Evolutionary conservation across 495 filamentous ascomycete genomes (phyloP).

Genomic region (Parachaetomium inaequale): DNA sequence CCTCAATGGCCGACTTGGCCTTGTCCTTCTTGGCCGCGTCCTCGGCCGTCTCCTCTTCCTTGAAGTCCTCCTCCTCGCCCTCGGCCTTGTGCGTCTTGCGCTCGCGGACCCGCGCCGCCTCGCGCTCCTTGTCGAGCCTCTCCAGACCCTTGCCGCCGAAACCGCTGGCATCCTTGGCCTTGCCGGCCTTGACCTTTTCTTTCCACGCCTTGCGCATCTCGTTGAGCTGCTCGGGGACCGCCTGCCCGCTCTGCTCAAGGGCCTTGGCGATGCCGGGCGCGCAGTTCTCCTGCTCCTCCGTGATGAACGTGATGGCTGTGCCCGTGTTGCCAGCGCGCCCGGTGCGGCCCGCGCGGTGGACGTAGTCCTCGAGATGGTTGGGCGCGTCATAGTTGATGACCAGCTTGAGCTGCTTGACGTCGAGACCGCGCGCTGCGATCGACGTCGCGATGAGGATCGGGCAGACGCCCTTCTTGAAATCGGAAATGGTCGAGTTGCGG

Average conservation of each 20-base stretch:
- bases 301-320: conserved; percentile 92
- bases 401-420: conserved; percentile 94
- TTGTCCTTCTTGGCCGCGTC: conserved; percentile 54
- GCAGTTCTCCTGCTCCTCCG: conserved; percentile 85
- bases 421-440: conserved; percentile 89
- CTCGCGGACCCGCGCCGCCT: conserved; percentile 76
- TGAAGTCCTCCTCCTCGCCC: conserved; percentile 81
- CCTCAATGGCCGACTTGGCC: conserved; percentile 61
- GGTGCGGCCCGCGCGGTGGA: conserved; percentile 91
- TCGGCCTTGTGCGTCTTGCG: conserved; percentile 87
- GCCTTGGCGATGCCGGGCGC: conserved; percentile 89
- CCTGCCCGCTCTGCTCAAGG: conserved; percentile 82
- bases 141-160: conserved; percentile 96
- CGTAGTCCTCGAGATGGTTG: conserved; percentile 96
- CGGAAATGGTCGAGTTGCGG: conserved; percentile 86
- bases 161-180: conserved; percentile 81
- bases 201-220: conserved; percentile 64
- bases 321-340: conserved; percentile 93
- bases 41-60: conserved; percentile 64
- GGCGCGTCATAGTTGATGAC: conserved; percentile 97
- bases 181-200: conserved; percentile 88
- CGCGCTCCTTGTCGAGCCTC: conserved; percentile 83
- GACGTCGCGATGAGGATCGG: conserved; percentile 93
- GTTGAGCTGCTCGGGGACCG: conserved; percentile 63
- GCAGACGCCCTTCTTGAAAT: conserved; percentile 89